Evolutionary conservation across 305 asterid species (phyloP), one percentile per base, ranked within the genome.

Genomic region (Solanum chacoense): DNA sequence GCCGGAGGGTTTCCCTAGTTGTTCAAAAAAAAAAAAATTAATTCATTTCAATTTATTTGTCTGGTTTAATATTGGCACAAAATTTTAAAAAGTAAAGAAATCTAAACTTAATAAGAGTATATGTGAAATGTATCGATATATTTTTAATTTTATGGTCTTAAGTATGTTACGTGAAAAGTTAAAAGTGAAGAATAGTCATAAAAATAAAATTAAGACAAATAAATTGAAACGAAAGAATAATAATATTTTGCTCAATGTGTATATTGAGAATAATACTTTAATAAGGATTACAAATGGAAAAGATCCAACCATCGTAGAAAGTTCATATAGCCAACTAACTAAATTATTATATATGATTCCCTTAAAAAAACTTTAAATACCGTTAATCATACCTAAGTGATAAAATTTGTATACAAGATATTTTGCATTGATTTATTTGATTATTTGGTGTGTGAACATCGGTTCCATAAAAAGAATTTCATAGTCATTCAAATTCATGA

Each of bases 61-160:
- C 2, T 20, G 12, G 0, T 59, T 20, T 59, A 7, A 59, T 20
- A 59, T 7, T 20, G 10, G 4, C 1, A 1, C 0, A 7, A 20
- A 59, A 0, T 59, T 59, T 59, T 18, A 59, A 14, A 50, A 50
- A 50, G 22, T 16, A 50, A 50, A 50, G 0, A 6, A 14, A 50
- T 14, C 0, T 50, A 50, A 14, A 50, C 22, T 50, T 5, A 14
- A 50, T 40, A 40, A 11, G 45, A 38, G 6, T 20, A 20, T 3
- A 8, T 7, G 69, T 59, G 1, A 20, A 59, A 8, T 59, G 69
- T 59, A 59, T 0, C 5, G 1, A 59, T 18, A 50, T 8, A 7
- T 59, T 20, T 59, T 20, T 0, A 20, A 59, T 55, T 3, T 59
- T 59, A 0, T 8, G 26, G 5, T 8, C 12, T 20, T 59, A 20